Evolutionary conservation across 371 early-diverging fungal species (phyloP).

Genomic region (Rhizomucor miehei): DNA sequence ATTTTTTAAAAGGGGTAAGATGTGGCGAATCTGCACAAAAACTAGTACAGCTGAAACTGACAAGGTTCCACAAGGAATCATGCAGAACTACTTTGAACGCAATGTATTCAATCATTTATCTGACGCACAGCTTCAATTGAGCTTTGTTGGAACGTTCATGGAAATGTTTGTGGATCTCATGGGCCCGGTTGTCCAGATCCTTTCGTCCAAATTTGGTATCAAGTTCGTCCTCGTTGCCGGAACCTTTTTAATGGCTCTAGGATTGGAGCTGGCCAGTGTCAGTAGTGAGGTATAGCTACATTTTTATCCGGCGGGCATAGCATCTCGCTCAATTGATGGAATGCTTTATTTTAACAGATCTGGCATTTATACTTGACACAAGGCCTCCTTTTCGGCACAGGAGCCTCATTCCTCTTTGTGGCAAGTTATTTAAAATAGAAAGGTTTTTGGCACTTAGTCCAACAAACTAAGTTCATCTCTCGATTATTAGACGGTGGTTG

Average conservation of each 20-base stretch:
- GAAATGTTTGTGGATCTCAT: conserved; percentile 27
- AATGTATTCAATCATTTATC: conserved; percentile 17
- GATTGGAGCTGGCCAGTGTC: conserved; percentile 36
- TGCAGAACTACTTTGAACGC: conserved; percentile 25
- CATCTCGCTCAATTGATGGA: background rate
- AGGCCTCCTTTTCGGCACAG: conserved; percentile 65
- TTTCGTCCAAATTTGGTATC: conserved; percentile 21
- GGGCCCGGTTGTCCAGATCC: conserved; percentile 31
- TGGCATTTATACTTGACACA: conserved; percentile 73
- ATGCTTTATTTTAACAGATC: conserved; percentile 8
- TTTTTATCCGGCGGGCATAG: background rate
- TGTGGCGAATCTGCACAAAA: too few relatives aligned
- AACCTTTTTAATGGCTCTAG: conserved; percentile 18
- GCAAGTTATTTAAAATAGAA: conserved; percentile 5
- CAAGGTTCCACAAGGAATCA: conserved; percentile 6
- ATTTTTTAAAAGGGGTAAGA: conserved; percentile 8
- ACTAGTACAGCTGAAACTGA: too few relatives aligned
- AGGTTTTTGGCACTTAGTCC: background rate
- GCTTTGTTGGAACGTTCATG: conserved; percentile 38
- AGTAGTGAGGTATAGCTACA: conserved; percentile 20
- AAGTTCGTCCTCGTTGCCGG: conserved; percentile 25
- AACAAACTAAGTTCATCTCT: too few relatives aligned
- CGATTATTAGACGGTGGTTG: conserved; percentile 21
- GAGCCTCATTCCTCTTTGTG: conserved; percentile 52
- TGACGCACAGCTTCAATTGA: conserved; percentile 23